Evolutionary conservation across 805 yeast species (phyloP), one percentile per base, ranked within the genome.

Genomic region (Cephaloascus fragrans): DNA sequence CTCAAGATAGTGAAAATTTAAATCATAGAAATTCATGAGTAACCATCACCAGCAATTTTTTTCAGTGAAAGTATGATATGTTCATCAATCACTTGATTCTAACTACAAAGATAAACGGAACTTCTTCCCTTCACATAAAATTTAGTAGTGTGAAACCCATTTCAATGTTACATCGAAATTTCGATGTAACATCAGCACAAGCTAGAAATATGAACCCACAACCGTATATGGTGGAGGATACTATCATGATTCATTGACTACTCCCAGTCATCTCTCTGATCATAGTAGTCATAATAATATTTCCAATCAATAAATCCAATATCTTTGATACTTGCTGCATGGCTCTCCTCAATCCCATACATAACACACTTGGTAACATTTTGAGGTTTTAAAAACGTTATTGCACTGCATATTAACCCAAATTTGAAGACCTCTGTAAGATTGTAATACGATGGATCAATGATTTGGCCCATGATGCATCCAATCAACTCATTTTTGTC

Each of bases 361-460:
- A 31, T 14, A 31, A 31, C n/a, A 23, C 28, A 23, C 12, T 45
- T 16, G 12, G 28, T 8, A 12, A 23, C 28, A 23, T 12, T 12
- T 23, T 8, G 12, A 23, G 61, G 47, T 46, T 69, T 71, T 42
- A 70, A 55, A 42, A 62, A 71, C 4, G 76, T 65, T 14, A 73
- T 67, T 4, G 70, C 77, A 38, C 80, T 69, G 44, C 80, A 75
- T 8, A 77, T 70, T 41, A 76, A 63, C 0, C 83, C 83, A 45
- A 69, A 62, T 41, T 66, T 71, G 55, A 76, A 71, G 3, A 75
- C 73, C 39, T 72, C 75, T 5, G 71, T 65, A 46, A 76, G 62
- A 43, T 71, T 73, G 19, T 70, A 66, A 49, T 73, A 73, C 34
- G 62, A 61, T 16, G 75, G 73, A 44, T 75, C 80, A 19, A 74